These are phyloP conservation scores for Leptomonas pyrrhocoris DNA, from an alignment of 208 protist species.

Conservation along the genomic window DNA sequence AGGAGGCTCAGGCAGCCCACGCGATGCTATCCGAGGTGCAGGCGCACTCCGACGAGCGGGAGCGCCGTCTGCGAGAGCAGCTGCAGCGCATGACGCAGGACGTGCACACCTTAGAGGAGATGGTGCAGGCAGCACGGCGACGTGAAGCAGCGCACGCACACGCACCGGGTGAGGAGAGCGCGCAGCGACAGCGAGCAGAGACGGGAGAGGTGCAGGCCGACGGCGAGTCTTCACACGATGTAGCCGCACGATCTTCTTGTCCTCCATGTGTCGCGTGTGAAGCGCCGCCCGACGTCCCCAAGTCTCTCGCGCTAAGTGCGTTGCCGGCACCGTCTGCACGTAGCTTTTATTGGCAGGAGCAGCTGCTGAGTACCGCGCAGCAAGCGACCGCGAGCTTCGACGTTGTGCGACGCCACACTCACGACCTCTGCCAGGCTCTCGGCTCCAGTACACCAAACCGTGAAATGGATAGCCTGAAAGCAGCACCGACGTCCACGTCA, in stretches of 20 bases:
- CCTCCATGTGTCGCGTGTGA: neutral
- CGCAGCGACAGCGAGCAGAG: neutral
- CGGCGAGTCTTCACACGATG: neutral
- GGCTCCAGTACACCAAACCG: neutral
- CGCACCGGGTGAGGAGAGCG: neutral
- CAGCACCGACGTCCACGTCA: neutral
- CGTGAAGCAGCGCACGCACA: neutral
- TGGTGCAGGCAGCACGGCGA: slow-evolving; percentile 27
- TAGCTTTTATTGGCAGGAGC: slow-evolving; percentile 18
- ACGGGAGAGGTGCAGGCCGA: neutral
- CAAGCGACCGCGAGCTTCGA: slow-evolving; percentile 8
- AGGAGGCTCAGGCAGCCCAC: neutral
- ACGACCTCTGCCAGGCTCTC: neutral
- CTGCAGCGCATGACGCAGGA: slow-evolving; percentile 6
- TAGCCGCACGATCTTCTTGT: neutral
- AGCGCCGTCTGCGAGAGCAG: slow-evolving; percentile 9
- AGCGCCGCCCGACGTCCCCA: neutral
- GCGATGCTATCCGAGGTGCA: slow-evolving; percentile 1
- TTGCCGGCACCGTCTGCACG: neutral
- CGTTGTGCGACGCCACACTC: slow-evolving; percentile 9
- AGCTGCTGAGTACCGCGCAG: slow-evolving; percentile 4
- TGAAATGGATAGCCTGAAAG: neutral
- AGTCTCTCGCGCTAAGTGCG: neutral
- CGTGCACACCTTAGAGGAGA: slow-evolving; percentile 17
- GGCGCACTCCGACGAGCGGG: neutral